These are phyloP conservation scores for Globisporangium ultimum DNA, from an alignment of 352 stramenopile genomes.

Conservation along the genomic window DNA sequence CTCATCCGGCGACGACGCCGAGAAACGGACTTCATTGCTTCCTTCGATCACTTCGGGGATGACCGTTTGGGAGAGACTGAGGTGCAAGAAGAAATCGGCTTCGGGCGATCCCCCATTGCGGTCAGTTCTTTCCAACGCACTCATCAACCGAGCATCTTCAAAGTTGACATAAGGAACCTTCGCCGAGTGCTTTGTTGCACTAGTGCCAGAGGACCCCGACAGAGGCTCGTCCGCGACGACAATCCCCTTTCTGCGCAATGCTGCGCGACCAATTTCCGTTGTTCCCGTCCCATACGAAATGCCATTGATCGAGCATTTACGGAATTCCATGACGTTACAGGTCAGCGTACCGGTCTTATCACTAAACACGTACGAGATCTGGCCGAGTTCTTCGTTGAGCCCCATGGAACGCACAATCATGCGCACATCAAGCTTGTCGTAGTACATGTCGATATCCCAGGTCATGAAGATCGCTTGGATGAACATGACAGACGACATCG, in stretches of 20 bases:
- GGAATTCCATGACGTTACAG: conserved; percentile 95
- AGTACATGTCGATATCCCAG: conserved; percentile 89
- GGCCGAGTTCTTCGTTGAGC: conserved; percentile 90
- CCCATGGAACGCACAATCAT: conserved; percentile 81
- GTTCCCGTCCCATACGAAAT: conserved; percentile 89
- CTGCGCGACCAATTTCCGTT: conserved; percentile 75
- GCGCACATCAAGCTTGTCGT: conserved; percentile 87
- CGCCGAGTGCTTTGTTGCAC: conserved; percentile 5
- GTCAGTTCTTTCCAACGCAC: conserved; percentile 34
- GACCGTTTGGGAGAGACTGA: conserved; percentile 82
- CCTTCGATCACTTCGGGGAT: conserved; percentile 60
- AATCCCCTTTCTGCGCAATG: conserved; percentile 62
- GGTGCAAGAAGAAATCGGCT: conserved; percentile 81
- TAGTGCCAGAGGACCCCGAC: neutral
- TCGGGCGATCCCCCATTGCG: conserved; percentile 27
- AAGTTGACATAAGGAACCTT: conserved; percentile 83
- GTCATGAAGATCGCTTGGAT: conserved; percentile 94
- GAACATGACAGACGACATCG: conserved; percentile 95
- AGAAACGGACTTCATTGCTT: conserved; percentile 55
- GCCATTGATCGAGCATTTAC: conserved; percentile 92
- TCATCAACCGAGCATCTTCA: conserved; percentile 50
- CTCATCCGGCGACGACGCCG: conserved; percentile 84
- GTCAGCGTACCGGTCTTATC: conserved; percentile 95
- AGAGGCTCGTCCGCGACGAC: conserved; percentile 38
- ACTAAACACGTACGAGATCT: conserved; percentile 91